These are phyloP conservation scores for Phylloboletellus chloephorus DNA, from an alignment of 1,284 basidiomycete genomes.

Conservation along the genomic window DNA sequence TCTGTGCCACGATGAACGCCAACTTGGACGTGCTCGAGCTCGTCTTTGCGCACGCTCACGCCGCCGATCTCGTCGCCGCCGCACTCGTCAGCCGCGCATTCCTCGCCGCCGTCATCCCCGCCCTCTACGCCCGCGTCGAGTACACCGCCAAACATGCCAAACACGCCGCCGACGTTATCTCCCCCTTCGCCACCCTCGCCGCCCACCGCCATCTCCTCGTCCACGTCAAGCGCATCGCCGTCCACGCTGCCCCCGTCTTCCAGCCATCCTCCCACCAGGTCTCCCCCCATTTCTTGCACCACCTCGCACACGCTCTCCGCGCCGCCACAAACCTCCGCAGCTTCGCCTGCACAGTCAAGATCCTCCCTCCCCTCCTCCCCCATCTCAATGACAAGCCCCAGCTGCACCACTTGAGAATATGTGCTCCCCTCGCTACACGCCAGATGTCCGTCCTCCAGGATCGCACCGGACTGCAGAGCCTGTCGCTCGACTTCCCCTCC, in stretches of 20 bases:
- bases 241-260: constrained; percentile 42
- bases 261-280: constrained; percentile 18
- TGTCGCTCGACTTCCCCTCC: constrained; percentile 54
- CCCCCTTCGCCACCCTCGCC: constrained; percentile 55
- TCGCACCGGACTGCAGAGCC: constrained; percentile 37
- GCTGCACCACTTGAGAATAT: constrained; percentile 45
- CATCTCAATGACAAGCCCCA: constrained; percentile 40
- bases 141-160: constrained; percentile 54
- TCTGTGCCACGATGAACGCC: constrained; percentile 40
- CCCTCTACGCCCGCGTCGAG: constrained; percentile 51
- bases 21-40: constrained; percentile 66
- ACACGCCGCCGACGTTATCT: constrained; percentile 44
- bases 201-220: constrained; percentile 47
- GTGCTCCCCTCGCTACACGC: constrained; percentile 43
- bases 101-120: constrained; percentile 53
- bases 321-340: constrained; percentile 47
- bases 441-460: constrained; percentile 43
- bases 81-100: constrained; percentile 61
- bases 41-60: constrained; percentile 49
- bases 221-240: constrained; percentile 57
- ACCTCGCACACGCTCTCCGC: constrained; percentile 44
- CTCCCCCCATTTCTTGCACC: constrained; percentile 47
- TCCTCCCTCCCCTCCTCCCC: constrained; percentile 46
- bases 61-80: constrained; percentile 51
- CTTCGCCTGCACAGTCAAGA: constrained; percentile 48